Conservation (phyloP, 768 basidiomycete genomes). For the Phaeotremella fagi region DNA sequence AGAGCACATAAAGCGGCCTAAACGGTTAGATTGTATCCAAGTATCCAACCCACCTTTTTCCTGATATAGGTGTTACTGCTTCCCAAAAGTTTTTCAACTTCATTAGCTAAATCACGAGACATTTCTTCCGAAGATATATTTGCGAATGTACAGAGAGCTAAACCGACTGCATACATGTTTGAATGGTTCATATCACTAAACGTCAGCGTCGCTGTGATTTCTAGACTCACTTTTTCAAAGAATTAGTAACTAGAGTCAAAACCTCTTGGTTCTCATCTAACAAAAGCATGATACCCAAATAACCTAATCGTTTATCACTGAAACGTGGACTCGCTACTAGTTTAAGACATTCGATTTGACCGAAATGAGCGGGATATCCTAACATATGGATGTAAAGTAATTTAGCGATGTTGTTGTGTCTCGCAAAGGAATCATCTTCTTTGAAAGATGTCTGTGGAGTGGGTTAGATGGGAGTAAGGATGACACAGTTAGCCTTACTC, state of each 20-base stretch:
- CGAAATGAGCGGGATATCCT: conserved; percentile 96
- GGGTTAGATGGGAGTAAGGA: conserved; percentile 55
- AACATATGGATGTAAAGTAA: conserved; percentile 75
- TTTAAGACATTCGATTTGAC: conserved; percentile 66
- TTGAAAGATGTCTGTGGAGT: conserved; percentile 81
- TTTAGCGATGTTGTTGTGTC: conserved; percentile 97
- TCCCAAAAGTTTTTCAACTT: conserved; percentile 94
- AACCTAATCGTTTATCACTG: conserved; percentile 91
- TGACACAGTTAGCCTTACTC: conserved; percentile 18
- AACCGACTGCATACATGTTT: conserved; percentile 96
- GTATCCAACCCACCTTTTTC: conserved; percentile 69
- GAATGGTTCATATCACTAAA: conserved; percentile 99
- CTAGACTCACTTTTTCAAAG: conserved; percentile 91
- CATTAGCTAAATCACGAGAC: conserved; percentile 95
- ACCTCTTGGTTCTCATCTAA: conserved; percentile 98
- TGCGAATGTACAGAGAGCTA: conserved; percentile 95
- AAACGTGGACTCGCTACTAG: conserved; percentile 87
- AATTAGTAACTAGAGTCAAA: conserved; percentile 93
- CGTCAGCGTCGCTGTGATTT: no score
- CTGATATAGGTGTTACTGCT: conserved; percentile 98
- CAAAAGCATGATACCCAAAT: conserved; percentile 94
- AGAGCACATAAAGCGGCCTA: conserved; percentile 94
- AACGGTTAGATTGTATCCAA: not conserved
- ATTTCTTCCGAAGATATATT: conserved; percentile 99
- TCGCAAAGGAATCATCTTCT: conserved; percentile 90